These are phyloP conservation scores for Ricinus communis DNA, from an alignment of 345 rosid genomes.

Conservation along the genomic window DNA sequence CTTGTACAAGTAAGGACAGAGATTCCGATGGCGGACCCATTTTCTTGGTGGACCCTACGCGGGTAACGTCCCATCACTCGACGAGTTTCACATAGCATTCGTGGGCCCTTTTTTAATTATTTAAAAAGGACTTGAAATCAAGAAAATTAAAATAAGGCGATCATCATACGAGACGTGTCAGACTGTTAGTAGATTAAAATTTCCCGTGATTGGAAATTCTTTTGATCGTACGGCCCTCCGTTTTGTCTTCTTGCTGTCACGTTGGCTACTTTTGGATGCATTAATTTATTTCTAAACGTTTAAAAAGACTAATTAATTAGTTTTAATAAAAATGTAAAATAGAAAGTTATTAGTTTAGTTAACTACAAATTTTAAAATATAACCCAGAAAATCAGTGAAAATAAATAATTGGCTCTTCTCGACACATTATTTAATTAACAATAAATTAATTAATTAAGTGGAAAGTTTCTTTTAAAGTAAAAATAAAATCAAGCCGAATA, in stretches of 20 bases:
- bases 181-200: neutral
- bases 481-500: too few species aligned
- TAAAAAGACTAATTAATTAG: neutral
- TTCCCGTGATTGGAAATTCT: neutral
- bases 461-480: too few species aligned
- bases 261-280: slow-evolving; percentile 24
- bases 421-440: too few species aligned
- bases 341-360: too few species aligned
- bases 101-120: slow-evolving; percentile 11
- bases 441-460: too few species aligned
- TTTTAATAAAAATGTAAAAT: too few species aligned
- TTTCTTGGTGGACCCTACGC: slow-evolving; percentile 15
- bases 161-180: slow-evolving; percentile 28
- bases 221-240: neutral
- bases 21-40: slow-evolving; percentile 35
- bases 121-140: too few species aligned
- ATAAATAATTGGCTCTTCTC: too few species aligned
- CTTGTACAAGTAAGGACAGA: slow-evolving; percentile 38
- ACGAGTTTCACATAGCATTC: slow-evolving; percentile 20
- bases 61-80: slow-evolving; percentile 17
- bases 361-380: too few species aligned
- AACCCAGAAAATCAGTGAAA: too few species aligned
- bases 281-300: too few species aligned
- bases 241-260: slow-evolving; percentile 29
- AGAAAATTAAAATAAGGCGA: too few species aligned